Conservation (phyloP, 352 stramenopile genomes). For the Globisporangium solare region DNA sequence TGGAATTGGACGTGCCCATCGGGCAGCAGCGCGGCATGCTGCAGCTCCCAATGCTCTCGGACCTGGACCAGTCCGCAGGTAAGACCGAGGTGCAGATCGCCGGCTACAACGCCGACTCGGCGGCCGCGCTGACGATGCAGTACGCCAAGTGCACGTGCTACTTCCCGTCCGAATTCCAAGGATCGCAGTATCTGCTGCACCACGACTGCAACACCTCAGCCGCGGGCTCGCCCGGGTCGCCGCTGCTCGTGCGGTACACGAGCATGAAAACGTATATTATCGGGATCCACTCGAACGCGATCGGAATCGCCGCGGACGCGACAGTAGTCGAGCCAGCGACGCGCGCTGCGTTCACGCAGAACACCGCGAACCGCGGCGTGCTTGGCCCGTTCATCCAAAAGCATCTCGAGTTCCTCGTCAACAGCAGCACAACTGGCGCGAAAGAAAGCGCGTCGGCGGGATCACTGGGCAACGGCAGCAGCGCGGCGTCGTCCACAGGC, state of each 20-base stretch:
- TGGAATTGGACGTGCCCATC: constrained; percentile 46
- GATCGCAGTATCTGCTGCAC: constrained; percentile 39
- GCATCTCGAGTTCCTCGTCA: constrained; percentile 32
- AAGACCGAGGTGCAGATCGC: constrained; percentile 54
- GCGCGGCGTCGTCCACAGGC: too few relatives aligned
- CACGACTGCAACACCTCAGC: constrained; percentile 58
- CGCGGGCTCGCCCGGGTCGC: constrained; percentile 41
- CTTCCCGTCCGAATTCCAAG: constrained; percentile 36
- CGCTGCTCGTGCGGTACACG: constrained; percentile 54
- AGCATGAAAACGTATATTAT: constrained; percentile 56
- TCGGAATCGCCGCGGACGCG: constrained; percentile 14
- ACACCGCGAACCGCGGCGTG: constrained; percentile 43
- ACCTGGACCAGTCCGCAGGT: constrained; percentile 21
- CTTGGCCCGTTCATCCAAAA: constrained; percentile 46
- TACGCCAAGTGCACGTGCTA: constrained; percentile 46
- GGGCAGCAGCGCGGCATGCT: constrained; percentile 30
- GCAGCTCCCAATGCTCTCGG: constrained; percentile 23
- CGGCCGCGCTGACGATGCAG: constrained; percentile 12
- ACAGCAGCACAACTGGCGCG: constrained; percentile 1
- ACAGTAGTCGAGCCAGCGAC: constrained; percentile 9
- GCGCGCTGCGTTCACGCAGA: constrained; percentile 24
- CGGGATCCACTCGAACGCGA: constrained; percentile 46
- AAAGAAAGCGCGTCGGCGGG: too few relatives aligned
- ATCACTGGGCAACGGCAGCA: too few relatives aligned
- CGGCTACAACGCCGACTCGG: constrained; percentile 21